Base-by-base conservation (phyloP, 176 grass and related monocot genomes). In the Urochloa ruziziensis region DNA sequence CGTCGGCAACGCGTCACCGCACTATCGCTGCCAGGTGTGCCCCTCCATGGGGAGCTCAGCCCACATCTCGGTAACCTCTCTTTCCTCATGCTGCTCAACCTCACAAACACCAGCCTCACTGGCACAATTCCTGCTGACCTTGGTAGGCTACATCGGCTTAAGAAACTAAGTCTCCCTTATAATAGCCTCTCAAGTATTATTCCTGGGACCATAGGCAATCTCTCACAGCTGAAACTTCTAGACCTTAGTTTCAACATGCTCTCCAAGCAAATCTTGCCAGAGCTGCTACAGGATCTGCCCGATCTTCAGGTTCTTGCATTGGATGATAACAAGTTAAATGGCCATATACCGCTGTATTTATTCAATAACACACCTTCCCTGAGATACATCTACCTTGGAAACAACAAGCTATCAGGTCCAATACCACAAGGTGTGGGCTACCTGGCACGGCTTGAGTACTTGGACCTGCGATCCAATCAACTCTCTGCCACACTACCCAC, bases 41-140 rank as follows among this genome's bases (percentile, higher is more conserved):
- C 82, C 15, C 56, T 84, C 9, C 32, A 84, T 10, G 60, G 82
- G 1, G 15, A 5, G 16, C 8, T 84, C 15, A 37, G 9, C 10
- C 60, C 71, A 3, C 47, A 75, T 11, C 17, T 84, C 0, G 70
- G 82, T 84, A 84, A 84, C 40, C 59, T 84, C 10, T 75, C 82
- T 32, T 84, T 84, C 48, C 82, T 76, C 72, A 29, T 25, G 1
- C 3, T 66, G 10, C 82, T 76, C 12, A 54, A 67, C 47, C 71
- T 84, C 48, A 56, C 62, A 27, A 67, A 68, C 62, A 75, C 48
- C 13, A n/a, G 3, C 8, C 62, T 85, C 14, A 68, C 36, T 3
- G 62, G 19, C 19, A 17, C 82, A 4, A 57, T 83, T 56, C 80
- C 80, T 2, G 21, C 11, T 4, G 40, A 73, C 11, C n/a, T 73